Evolutionary conservation across 257 asterid genomes (phyloP), one percentile per base, ranked within the genome.

Genomic region (Solanum appendiculatum): DNA sequence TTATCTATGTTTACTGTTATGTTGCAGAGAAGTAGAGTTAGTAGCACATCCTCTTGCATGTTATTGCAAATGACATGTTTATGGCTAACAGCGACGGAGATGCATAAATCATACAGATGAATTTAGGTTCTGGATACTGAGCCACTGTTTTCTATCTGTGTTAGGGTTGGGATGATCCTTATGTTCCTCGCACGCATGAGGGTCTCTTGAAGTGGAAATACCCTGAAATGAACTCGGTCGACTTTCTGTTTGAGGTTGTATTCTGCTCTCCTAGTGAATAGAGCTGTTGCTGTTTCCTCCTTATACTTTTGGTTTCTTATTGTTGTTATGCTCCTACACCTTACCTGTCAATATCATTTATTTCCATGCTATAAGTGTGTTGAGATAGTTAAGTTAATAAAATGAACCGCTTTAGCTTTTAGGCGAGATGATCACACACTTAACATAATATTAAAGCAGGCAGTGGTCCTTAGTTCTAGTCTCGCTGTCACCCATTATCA

Each of bases 171-270:
- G 99, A 97, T 85, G 99, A 96, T 90, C 95, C 99, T 88, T 97
- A 97, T 87, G 98, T 97, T 89, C 95, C 99, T 86, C 95, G 98
- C 81, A 96, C 99, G 0, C 99, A 97, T 48, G 97, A 94, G 89
- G 99, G 99, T 87, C 99, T 97, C 86, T 91, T 97, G 92, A 97
- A 97, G 93, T 97, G 99, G 99, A 97, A 97, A 89, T 97, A 95
- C 90, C 94, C 99, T 29, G 92, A 90, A 84, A 88, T 97, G 99
- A 97, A 97, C 88, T 95, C 99, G 34, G 99, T 97, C 86, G 99
- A 97, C 90, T 96, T 97, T 91, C 97, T 97, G 60, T 97, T 97
- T 85, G 99, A 97, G 99, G 99, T 97, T 87, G 88, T 84, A 33
- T 80, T 87, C 73, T 88, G 66, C 72, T 58, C 66, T 37, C 51